These are phyloP conservation scores for Rhizomucor pusillus DNA, from an alignment of 371 early-diverging fungal genomes.

Conservation along the genomic window DNA sequence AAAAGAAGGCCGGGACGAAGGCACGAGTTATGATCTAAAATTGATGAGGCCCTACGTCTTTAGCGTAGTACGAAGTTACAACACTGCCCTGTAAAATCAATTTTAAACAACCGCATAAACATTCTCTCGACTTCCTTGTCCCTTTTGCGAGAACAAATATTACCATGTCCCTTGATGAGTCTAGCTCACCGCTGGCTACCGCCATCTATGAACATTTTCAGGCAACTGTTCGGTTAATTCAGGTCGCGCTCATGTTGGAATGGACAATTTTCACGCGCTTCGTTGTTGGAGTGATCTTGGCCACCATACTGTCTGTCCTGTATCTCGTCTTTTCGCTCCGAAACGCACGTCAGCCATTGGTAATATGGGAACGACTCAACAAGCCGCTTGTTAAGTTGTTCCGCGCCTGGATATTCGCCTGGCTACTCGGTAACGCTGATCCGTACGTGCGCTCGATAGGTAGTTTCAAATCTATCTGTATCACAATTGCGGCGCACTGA, in stretches of 20 bases:
- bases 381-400: constrained; percentile 45
- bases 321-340: constrained; percentile 41
- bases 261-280: constrained; percentile 49
- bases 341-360: constrained; percentile 37
- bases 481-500: background rate
- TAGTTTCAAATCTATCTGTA: constrained; percentile 9
- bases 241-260: constrained; percentile 39
- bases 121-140: background rate
- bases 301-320: constrained; percentile 30
- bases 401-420: constrained; percentile 42
- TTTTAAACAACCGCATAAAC: no score
- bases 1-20: constrained; percentile 21
- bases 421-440: constrained; percentile 30
- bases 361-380: constrained; percentile 45
- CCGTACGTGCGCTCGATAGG: constrained; percentile 48
- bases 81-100: no score
- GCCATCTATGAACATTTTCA: constrained; percentile 39
- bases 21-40: constrained; percentile 16
- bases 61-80: constrained; percentile 17
- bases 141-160: background rate
- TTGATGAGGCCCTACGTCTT: constrained; percentile 23
- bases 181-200: constrained; percentile 7
- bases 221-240: constrained; percentile 33
- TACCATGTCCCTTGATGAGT: background rate
- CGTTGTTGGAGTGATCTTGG: constrained; percentile 25